Evolutionary conservation across 2,329 filamentous ascomycete species (phyloP), one percentile per base, ranked within the genome.

Genomic region (Diplodia intermedia): DNA sequence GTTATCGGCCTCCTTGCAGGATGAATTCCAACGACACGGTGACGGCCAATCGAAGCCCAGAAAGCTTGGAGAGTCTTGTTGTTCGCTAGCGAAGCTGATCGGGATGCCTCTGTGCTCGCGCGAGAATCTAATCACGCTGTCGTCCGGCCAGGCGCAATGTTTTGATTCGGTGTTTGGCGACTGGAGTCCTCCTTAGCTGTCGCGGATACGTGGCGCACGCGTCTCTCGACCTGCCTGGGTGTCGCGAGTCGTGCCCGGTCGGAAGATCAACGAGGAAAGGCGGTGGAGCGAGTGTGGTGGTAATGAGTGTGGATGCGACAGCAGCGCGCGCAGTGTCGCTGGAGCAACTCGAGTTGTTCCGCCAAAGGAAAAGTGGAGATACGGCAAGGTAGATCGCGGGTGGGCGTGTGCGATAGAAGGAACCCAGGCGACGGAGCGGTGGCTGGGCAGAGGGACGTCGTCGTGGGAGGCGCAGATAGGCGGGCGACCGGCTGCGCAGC

Each of bases 241-340:
- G 52, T n/a, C 43, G 12, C 38, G 33, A 40, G 29, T 20, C 38
- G 65, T 43, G 65, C 38, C 54, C 12, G 53, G 53, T 38, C 15
- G 36, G 26, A 38, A 14, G 65, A 66, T 36, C 47, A 63, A 63
- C 60, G 9, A 20, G 53, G 49, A 66, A 57, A 38, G 53, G 18
- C 29, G 65, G 14, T 38, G 65, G 63, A 57, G 53, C 65, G 65
- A 66, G 31, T 26, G 63, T 66, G 40, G 65, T 52, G 11, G 53
- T 66, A 66, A 66, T 36, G 65, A 66, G 29, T 66, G 65, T 66
- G 54, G 65, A 50, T 66, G 65, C 65, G 65, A 66, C 65, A 50
- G 52, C 40, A 50, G 65, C 53, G 65, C 65, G 65, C 65, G 29
- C 40, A 50, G 53, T 57, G 65, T 57, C 65, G 53, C 53, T 38